Evolutionary conservation across 2,329 filamentous ascomycete genomes (phyloP).

Genomic region (Fonsecaea erecta): DNA sequence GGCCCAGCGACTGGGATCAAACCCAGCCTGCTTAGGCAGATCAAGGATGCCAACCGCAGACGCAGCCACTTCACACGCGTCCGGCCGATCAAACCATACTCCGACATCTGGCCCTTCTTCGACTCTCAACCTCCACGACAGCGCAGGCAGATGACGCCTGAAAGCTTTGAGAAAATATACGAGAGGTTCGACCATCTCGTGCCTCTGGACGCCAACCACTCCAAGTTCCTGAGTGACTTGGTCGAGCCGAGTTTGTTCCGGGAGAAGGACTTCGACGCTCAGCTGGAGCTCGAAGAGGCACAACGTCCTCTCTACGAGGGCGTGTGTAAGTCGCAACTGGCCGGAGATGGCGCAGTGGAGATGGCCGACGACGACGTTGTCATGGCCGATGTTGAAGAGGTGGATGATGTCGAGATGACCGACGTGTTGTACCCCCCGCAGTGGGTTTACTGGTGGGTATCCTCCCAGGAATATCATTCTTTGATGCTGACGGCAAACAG

Average conservation of each 20-base stretch:
- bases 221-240: slow-evolving; percentile 7
- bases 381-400: background rate
- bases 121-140: background rate
- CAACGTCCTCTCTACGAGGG: background rate
- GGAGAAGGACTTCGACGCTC: slow-evolving; percentile 8
- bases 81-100: background rate
- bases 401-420: background rate
- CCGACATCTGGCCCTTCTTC: background rate
- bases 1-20: background rate
- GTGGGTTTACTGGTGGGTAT: background rate
- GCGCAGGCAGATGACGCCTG: background rate
- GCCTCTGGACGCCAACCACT: background rate
- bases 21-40: background rate
- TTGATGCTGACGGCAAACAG: background rate
- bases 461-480: background rate
- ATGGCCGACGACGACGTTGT: background rate
- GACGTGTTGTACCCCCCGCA: background rate
- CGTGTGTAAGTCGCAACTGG: background rate
- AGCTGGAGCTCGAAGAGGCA: slow-evolving; percentile 4
- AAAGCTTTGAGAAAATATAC: background rate
- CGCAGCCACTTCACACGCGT: background rate
- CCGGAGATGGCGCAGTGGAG: background rate
- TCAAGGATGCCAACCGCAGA: background rate
- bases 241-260: background rate
- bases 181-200: slow-evolving; percentile 4